A percentile compares a stretch with the other conserved stretches of the same genome.
Evolutionary conservation across 192 early-diverging fungal species (phyloP).

Genomic region (Backusella parvicylindrica): DNA sequence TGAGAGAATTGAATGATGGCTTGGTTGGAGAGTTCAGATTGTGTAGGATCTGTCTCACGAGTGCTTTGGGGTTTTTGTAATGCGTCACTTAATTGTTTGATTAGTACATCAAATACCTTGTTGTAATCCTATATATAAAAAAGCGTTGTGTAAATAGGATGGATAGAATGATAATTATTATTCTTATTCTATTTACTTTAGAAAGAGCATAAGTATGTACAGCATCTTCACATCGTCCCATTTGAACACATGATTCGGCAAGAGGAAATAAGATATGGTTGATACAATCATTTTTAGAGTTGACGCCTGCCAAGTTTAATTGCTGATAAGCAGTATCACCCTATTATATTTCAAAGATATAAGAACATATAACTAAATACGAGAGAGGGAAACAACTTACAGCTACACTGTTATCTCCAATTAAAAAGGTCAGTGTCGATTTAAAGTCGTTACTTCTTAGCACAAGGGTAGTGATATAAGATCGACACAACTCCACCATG

Average conservation of each 20-base stretch:
- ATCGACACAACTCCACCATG: constrained; percentile 49
- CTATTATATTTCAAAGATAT: not conserved
- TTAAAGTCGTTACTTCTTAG: constrained; percentile 59
- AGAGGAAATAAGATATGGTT: constrained; percentile 60
- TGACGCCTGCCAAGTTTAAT: constrained; percentile 57
- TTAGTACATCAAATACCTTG: constrained; percentile 11
- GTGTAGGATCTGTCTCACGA: not conserved
- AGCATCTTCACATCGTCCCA: constrained; percentile 69
- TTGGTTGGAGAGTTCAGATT: not conserved
- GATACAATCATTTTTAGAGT: constrained; percentile 57
- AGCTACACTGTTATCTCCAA: not conserved
- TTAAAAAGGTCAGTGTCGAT: constrained; percentile 43
- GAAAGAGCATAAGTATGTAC: constrained; percentile 76
- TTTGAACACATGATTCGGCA: constrained; percentile 66
- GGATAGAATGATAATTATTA: not conserved
- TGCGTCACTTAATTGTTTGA: constrained; percentile 26
- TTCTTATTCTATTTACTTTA: constrained; percentile 37
- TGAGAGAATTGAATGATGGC: not conserved
- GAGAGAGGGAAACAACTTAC: constrained; percentile 26
- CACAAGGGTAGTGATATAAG: constrained; percentile 58
- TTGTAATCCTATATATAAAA: constrained; percentile 30
- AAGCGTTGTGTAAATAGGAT: not conserved
- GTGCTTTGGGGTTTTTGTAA: not conserved
- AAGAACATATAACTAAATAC: not conserved
- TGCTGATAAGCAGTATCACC: constrained; percentile 69